phyloP scores from a whole-genome alignment of 257 asterid species.

The Lantana camara region DNA sequence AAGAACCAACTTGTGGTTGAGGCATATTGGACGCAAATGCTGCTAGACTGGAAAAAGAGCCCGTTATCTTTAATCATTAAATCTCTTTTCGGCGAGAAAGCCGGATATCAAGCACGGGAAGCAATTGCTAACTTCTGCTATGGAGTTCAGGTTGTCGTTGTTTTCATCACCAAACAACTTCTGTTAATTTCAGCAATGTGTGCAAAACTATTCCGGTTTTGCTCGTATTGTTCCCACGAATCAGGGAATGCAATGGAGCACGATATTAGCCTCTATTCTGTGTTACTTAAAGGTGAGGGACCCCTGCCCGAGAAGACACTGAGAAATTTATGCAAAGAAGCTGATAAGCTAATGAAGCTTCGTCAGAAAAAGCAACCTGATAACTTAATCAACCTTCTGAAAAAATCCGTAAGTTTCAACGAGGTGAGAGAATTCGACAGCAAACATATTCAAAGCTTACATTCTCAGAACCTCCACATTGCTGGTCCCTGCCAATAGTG shows the following conservation, averaged over 20 bases:
- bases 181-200: conserved; percentile 11
- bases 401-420: not conserved
- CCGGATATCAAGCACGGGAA: conserved; percentile 25
- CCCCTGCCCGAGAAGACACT: conserved; percentile 36
- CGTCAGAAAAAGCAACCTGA: conserved; percentile 22
- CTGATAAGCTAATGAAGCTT: conserved; percentile 16
- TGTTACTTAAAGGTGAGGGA: conserved; percentile 46
- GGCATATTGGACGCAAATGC: conserved; percentile 32
- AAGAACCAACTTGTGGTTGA: conserved; percentile 24
- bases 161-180: conserved; percentile 29
- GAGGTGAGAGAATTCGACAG: conserved; percentile 1
- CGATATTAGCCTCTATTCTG: conserved; percentile 32
- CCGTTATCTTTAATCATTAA: conserved; percentile 26
- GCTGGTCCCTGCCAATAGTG: conserved; percentile 32
- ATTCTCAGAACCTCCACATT: conserved; percentile 25
- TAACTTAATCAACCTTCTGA: conserved; percentile 19
- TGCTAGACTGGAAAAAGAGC: conserved; percentile 46
- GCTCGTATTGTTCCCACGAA: not conserved
- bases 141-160: conserved; percentile 34
- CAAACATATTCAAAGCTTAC: not conserved
- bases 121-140: conserved; percentile 25
- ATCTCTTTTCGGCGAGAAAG: conserved; percentile 22
- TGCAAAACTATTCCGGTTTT: conserved; percentile 1
- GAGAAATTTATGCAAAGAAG: conserved; percentile 18
- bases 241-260: not conserved